Evolutionary conservation across 1,284 basidiomycete genomes (phyloP).

Genomic region (Athelia sp.): DNA sequence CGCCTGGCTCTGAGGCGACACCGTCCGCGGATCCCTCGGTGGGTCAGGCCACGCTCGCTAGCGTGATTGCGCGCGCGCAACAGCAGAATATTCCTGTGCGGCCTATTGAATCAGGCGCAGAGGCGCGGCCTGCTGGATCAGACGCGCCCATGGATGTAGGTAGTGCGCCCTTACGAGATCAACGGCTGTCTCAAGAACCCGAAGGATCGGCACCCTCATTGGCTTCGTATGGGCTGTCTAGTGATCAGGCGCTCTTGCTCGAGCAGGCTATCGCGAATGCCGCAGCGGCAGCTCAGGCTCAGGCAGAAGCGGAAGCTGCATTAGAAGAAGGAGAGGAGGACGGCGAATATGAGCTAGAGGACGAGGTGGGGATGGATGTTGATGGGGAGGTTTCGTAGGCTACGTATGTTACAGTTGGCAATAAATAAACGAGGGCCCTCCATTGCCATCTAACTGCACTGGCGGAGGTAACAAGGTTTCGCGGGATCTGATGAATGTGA

Average conservation of each 20-base stretch:
- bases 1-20: constrained; percentile 25
- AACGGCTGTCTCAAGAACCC: constrained; percentile 1
- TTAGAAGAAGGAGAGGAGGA: constrained; percentile 59
- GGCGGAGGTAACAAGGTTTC: background rate
- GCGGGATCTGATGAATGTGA: no score
- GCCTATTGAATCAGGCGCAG: background rate
- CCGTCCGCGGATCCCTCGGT: constrained; percentile 35
- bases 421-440: constrained; percentile 8
- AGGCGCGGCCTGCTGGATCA: background rate
- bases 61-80: constrained; percentile 62
- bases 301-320: constrained; percentile 69
- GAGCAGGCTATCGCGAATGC: constrained; percentile 69
- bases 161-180: constrained; percentile 7
- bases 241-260: constrained; percentile 60
- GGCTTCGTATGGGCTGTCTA: constrained; percentile 61
- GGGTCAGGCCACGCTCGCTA: constrained; percentile 60
- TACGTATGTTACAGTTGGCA: constrained; percentile 4
- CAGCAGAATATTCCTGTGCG: constrained; percentile 32
- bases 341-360: constrained; percentile 36
- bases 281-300: constrained; percentile 64
- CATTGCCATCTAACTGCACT: background rate
- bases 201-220: constrained; percentile 27
- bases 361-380: constrained; percentile 7
- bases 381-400: constrained; percentile 24
- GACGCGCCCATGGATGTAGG: constrained; percentile 5